Conservation (phyloP, 2,329 filamentous ascomycete genomes). For the Stachybotrys elegans region DNA sequence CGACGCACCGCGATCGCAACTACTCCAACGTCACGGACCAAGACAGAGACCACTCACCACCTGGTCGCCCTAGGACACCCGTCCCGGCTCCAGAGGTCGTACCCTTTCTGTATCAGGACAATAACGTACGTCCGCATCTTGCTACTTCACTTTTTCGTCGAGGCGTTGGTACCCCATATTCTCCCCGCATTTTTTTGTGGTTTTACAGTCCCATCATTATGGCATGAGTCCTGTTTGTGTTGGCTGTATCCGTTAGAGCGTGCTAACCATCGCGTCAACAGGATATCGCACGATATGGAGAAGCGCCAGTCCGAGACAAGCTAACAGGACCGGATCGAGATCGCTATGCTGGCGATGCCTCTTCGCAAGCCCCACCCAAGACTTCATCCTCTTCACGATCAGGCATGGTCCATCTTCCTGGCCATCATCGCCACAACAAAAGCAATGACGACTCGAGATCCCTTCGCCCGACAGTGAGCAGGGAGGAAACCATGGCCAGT, state of each 20-base stretch:
- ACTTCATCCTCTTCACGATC: constrained; percentile 60
- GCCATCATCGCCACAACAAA: constrained; percentile 62
- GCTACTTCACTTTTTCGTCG: not conserved
- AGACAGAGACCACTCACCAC: constrained; percentile 69
- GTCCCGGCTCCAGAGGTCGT: constrained; percentile 88
- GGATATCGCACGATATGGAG: constrained; percentile 73
- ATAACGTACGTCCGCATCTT: constrained; percentile 56
- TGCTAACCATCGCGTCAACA: constrained; percentile 26
- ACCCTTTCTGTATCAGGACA: constrained; percentile 92
- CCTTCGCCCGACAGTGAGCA: constrained; percentile 66
- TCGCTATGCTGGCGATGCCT: constrained; percentile 52
- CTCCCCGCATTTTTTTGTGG: not conserved
- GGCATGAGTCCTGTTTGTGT: not conserved
- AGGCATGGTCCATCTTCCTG: constrained; percentile 58
- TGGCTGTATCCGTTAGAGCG: constrained; percentile 8
- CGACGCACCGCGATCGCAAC: constrained; percentile 66
- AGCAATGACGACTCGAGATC: constrained; percentile 63
- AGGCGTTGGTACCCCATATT: not conserved
- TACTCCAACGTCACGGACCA: constrained; percentile 73
- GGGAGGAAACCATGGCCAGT: constrained; percentile 58
- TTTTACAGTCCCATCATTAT: constrained; percentile 1
- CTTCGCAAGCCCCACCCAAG: constrained; percentile 46
- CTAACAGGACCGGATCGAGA: constrained; percentile 66
- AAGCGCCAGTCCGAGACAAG: constrained; percentile 68
- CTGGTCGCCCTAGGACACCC: constrained; percentile 70